phyloP scores from a whole-genome alignment of 441 rosid species.

The Sinapis alba region DNA sequence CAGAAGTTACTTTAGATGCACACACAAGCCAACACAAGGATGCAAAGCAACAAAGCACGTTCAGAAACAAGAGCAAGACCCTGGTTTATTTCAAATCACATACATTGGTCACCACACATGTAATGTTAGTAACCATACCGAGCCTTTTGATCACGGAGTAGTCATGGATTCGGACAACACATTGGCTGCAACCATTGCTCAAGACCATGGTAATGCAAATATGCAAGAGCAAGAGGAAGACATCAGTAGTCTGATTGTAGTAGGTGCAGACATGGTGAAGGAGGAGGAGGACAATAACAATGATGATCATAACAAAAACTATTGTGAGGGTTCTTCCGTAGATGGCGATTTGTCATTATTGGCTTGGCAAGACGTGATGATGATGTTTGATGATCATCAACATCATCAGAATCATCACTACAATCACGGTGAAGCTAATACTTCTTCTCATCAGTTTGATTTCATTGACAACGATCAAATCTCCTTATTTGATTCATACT shows the following conservation, averaged over 20 bases:
- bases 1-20: constrained; percentile 90
- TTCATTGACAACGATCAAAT: constrained; percentile 26
- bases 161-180: constrained; percentile 22
- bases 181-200: background rate
- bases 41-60: constrained; percentile 74
- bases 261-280: constrained; percentile 8
- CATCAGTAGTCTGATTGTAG: constrained; percentile 11
- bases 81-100: constrained; percentile 49
- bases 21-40: constrained; percentile 65
- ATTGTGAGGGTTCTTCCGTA: constrained; percentile 29
- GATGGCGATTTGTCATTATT: constrained; percentile 27
- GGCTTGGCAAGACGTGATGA: constrained; percentile 32
- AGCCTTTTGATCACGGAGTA: constrained; percentile 9
- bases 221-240: constrained; percentile 26
- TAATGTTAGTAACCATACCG: constrained; percentile 3
- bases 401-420: constrained; percentile 1
- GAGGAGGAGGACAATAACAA: constrained; percentile 19
- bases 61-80: constrained; percentile 56
- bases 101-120: constrained; percentile 74
- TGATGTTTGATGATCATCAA: constrained; percentile 38
- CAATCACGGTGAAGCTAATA: constrained; percentile 14
- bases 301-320: constrained; percentile 15
- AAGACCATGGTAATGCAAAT: constrained; percentile 7
- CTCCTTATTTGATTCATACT: constrained; percentile 19
- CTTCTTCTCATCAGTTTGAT: constrained; percentile 14